Evolutionary conservation across 352 stramenopile species (phyloP).

Genomic region (Lagenidium giganteum): DNA sequence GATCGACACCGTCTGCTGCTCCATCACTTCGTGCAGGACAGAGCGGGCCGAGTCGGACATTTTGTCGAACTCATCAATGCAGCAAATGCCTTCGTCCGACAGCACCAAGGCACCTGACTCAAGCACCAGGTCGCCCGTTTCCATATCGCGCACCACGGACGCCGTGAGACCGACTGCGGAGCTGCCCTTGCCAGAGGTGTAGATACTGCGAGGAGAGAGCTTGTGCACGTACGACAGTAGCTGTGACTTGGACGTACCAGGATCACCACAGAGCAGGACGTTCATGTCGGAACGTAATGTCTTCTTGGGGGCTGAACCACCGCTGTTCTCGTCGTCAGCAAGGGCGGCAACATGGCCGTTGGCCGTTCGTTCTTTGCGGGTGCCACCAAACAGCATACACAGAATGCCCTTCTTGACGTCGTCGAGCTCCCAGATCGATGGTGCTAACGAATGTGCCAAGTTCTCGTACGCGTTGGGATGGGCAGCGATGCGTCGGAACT

Average conservation of each 20-base stretch:
- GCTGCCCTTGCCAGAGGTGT: slow-evolving; percentile 98
- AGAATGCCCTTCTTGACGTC: slow-evolving; percentile 99
- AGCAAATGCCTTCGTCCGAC: slow-evolving; percentile 97
- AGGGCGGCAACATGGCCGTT: slow-evolving; percentile 22
- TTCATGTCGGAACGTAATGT: slow-evolving; percentile 97
- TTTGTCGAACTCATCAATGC: slow-evolving; percentile 99
- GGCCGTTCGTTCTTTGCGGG: slow-evolving; percentile 58
- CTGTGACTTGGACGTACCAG: slow-evolving; percentile 97
- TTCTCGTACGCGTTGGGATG: slow-evolving; percentile 83
- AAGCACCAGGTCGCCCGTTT: slow-evolving; percentile 97
- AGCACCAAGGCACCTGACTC: slow-evolving; percentile 97
- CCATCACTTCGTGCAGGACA: slow-evolving; percentile 99
- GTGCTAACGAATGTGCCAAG: slow-evolving; percentile 71
- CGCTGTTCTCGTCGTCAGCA: slow-evolving; percentile 32
- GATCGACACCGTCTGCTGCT: slow-evolving; percentile 98
- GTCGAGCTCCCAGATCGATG: slow-evolving; percentile 93
- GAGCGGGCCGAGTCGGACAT: slow-evolving; percentile 97
- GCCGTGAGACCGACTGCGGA: slow-evolving; percentile 98
- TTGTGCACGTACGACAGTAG: slow-evolving; percentile 97
- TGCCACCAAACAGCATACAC: slow-evolving; percentile 98
- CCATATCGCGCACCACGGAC: slow-evolving; percentile 94
- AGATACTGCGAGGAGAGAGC: slow-evolving; percentile 95
- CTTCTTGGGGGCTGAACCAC: slow-evolving; percentile 27
- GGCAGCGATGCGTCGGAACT: slow-evolving; percentile 70
- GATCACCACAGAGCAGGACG: slow-evolving; percentile 97